Percentiles rank a stretch among this genome's conserved stretches.
These are phyloP conservation scores for Aspergillus affinis DNA, from an alignment of 495 filamentous ascomycete genomes.

Conservation along the genomic window DNA sequence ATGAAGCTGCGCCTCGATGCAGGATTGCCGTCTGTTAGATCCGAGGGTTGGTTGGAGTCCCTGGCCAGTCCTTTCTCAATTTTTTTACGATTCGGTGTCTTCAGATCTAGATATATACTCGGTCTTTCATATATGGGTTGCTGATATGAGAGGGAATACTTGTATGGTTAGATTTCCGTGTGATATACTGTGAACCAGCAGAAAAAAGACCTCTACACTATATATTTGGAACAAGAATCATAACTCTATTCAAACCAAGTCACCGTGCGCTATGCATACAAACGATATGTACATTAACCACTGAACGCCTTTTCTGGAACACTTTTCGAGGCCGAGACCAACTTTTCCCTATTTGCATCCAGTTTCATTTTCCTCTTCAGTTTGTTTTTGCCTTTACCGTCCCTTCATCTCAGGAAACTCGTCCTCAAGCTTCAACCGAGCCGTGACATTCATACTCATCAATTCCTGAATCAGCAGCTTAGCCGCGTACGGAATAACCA, in stretches of 20 bases:
- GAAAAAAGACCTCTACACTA: background rate
- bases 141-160: background rate
- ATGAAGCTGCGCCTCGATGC: background rate
- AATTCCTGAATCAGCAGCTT: conserved; percentile 97
- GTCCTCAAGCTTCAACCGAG: conserved; percentile 81
- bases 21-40: no score
- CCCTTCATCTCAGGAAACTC: conserved; percentile 70
- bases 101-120: background rate
- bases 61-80: background rate
- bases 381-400: conserved; percentile 22
- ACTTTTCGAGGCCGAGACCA: background rate
- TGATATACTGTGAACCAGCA: background rate
- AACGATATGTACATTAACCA: conserved; percentile 19
- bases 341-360: conserved; percentile 4
- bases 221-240: background rate
- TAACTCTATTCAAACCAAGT: conserved; percentile 9
- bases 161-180: background rate
- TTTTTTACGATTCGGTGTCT: background rate
- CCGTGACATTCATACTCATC: conserved; percentile 95
- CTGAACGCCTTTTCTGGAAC: conserved; percentile 9
- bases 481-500: conserved; percentile 98
- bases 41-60: no score
- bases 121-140: background rate
- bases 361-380: no score
- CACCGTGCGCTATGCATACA: conserved; percentile 30